A percentile compares a stretch with the other conserved stretches of the same genome.
Evolutionary conservation across 768 basidiomycete genomes (phyloP).

Genomic region (Peribolospora baueri): DNA sequence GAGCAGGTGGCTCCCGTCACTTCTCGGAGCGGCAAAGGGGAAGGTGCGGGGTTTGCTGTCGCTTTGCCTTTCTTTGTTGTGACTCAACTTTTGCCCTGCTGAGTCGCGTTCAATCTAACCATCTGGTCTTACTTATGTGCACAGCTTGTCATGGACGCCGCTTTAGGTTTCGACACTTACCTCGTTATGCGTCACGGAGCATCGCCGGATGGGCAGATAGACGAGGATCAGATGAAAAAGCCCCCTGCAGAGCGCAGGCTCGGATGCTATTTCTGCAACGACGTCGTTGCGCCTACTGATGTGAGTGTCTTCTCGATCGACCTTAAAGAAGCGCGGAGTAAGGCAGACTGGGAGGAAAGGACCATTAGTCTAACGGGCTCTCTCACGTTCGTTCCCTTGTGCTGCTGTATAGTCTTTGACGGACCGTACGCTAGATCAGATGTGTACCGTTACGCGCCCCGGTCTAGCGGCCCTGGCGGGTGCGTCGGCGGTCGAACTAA

Average conservation of each 20-base stretch:
- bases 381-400: not conserved
- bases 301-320: slow-evolving; percentile 25
- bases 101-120: not conserved
- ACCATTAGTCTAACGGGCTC: no score
- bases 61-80: not conserved
- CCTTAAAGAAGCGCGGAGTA: no score
- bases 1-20: slow-evolving; percentile 83
- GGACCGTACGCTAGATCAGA: slow-evolving; percentile 86
- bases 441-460: slow-evolving; percentile 95
- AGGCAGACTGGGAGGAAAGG: no score
- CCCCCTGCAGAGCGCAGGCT: slow-evolving; percentile 22
- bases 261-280: slow-evolving; percentile 93
- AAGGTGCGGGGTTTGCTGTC: slow-evolving; percentile 31
- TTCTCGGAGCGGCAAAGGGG: slow-evolving; percentile 55
- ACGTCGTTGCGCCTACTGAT: slow-evolving; percentile 86
- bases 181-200: slow-evolving; percentile 86
- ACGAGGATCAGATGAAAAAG: not conserved
- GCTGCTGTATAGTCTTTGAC: slow-evolving; percentile 30
- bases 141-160: slow-evolving; percentile 78
- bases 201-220: slow-evolving; percentile 8
- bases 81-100: not conserved
- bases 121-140: no score
- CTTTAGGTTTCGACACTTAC: slow-evolving; percentile 83
- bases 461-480: slow-evolving; percentile 81
- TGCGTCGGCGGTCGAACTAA: slow-evolving; percentile 73